Evolutionary conservation across 2,329 filamentous ascomycete genomes (phyloP).

Genomic region (Chrysoporthe deuterocubensis): DNA sequence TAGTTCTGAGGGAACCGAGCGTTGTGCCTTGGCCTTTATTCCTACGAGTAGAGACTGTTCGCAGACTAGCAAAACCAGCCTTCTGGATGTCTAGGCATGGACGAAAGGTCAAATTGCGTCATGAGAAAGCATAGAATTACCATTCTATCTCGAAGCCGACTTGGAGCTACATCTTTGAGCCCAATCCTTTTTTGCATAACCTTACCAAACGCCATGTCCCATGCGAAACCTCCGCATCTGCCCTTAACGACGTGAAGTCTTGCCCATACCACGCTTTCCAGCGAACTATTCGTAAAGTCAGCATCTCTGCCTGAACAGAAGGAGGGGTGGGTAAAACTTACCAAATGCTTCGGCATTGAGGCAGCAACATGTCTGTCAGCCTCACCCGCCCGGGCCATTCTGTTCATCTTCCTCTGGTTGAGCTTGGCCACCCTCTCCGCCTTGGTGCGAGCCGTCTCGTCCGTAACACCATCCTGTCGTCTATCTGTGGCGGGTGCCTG

Average conservation of each 20-base stretch:
- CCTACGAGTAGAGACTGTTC: too few relatives aligned
- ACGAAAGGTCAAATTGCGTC: not conserved
- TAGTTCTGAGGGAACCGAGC: too few relatives aligned
- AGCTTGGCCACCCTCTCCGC: constrained; percentile 87
- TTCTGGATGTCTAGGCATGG: too few relatives aligned
- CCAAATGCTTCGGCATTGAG: constrained; percentile 86
- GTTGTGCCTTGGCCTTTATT: not conserved
- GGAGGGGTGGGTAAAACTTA: constrained; percentile 52
- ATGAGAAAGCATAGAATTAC: not conserved
- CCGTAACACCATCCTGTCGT: constrained; percentile 75
- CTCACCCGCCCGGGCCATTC: constrained; percentile 96
- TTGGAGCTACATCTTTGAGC: constrained; percentile 12
- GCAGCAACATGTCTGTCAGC: constrained; percentile 88
- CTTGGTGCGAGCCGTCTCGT: constrained; percentile 70
- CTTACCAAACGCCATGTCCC: constrained; percentile 26
- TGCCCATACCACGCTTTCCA: constrained; percentile 93
- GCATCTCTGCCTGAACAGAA: constrained; percentile 29
- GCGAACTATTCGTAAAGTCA: constrained; percentile 63
- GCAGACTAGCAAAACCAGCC: too few relatives aligned
- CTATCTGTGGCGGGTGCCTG: constrained; percentile 65
- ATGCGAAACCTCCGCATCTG: constrained; percentile 9
- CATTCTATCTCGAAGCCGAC: constrained; percentile 14
- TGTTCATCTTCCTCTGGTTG: constrained; percentile 97
- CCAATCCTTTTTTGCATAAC: constrained; percentile 12
- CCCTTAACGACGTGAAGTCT: constrained; percentile 72